These are phyloP conservation scores for Ambrosia artemisiifolia DNA, from an alignment of 129 eudicot genomes.

Conservation along the genomic window DNA sequence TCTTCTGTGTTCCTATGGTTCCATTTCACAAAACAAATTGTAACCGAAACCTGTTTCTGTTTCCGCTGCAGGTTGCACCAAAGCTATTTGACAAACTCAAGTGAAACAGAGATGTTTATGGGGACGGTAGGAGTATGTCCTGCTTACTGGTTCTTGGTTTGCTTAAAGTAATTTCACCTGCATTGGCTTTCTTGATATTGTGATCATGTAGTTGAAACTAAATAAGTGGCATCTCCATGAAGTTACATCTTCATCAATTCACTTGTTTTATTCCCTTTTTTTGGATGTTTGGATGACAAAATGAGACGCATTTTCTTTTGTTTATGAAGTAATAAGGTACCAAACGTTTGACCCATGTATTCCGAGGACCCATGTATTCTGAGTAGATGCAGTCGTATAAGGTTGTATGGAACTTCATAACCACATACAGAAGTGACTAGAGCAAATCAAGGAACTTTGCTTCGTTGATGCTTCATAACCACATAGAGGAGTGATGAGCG, in stretches of 20 bases:
- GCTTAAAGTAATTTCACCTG: constrained; percentile 1
- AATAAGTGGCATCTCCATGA: constrained; percentile 20
- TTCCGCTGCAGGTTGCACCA: constrained; percentile 37
- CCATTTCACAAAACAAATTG: not conserved
- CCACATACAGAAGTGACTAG: not conserved
- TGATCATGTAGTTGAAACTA: constrained; percentile 14
- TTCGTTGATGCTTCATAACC: not conserved
- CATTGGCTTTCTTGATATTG: not conserved
- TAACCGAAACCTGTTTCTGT: not conserved
- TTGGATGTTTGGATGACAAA: not conserved
- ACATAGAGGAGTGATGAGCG: no score
- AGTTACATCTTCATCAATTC: not conserved
- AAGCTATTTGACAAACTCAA: constrained; percentile 42
- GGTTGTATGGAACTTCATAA: not conserved
- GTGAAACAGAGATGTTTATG: constrained; percentile 15
- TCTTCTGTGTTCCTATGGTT: not conserved
- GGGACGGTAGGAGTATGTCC: not conserved
- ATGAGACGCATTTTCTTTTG: not conserved
- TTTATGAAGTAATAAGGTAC: not conserved
- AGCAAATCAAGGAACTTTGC: not conserved
- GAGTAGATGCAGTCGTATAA: no score
- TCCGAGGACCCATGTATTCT: no score
- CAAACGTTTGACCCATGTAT: not conserved
- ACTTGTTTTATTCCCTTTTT: not conserved
- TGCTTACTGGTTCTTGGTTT: constrained; percentile 16